phyloP scores from a whole-genome alignment of 169 alveolate genomes.

The Eimeria tenella region DNA sequence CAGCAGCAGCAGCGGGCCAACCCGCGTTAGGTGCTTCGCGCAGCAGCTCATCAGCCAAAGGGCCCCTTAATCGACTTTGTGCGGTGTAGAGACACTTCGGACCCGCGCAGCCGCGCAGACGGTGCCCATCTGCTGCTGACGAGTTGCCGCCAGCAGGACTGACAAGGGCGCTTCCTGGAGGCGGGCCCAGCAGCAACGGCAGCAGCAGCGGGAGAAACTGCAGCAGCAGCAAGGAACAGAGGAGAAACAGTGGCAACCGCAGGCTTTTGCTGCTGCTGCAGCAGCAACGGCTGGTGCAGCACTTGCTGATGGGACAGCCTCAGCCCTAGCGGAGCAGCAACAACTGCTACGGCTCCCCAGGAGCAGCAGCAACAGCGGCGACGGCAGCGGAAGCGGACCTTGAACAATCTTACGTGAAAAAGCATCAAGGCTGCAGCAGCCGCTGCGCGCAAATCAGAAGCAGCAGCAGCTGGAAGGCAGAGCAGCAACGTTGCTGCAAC shows the following conservation, averaged over 20 bases:
- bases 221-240: neutral
- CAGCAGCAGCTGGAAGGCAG: slow-evolving; percentile 23
- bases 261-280: neutral
- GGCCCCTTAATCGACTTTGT: neutral
- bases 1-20: slow-evolving; percentile 12
- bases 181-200: neutral
- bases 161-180: neutral
- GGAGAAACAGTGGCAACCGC: neutral
- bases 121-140: neutral
- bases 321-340: neutral
- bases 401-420: neutral
- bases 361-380: neutral
- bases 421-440: slow-evolving; percentile 37
- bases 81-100: neutral
- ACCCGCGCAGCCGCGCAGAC: slow-evolving; percentile 3
- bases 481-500: slow-evolving; percentile 67
- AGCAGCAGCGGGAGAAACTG: slow-evolving; percentile 17
- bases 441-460: neutral
- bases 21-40: slow-evolving; percentile 18
- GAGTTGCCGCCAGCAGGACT: neutral
- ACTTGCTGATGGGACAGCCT: slow-evolving; percentile 50
- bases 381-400: slow-evolving; percentile 16
- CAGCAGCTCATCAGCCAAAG: neutral
- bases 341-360: slow-evolving; percentile 18
- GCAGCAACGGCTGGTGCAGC: slow-evolving; percentile 1